These are phyloP conservation scores for Colletotrichum sp. DNA, from an alignment of 2,329 filamentous ascomycete species.

Conservation along the genomic window DNA sequence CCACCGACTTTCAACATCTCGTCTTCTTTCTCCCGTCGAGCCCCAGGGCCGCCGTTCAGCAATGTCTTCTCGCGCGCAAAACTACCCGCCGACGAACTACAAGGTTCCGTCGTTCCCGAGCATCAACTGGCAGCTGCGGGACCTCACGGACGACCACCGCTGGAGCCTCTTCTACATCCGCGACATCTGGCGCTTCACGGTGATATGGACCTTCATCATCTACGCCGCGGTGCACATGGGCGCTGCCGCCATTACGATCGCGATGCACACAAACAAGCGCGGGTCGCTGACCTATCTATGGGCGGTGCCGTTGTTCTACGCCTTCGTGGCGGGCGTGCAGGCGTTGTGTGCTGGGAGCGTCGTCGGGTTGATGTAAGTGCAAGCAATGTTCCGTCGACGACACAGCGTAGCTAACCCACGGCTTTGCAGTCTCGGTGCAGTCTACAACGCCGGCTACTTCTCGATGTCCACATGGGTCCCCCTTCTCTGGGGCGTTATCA, in stretches of 20 bases:
- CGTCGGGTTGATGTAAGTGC: conserved; percentile 76
- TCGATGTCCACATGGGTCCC: conserved; percentile 95
- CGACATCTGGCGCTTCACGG: conserved; percentile 88
- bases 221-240: conserved; percentile 78
- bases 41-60: background rate
- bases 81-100: conserved; percentile 59
- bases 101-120: conserved; percentile 77
- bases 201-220: conserved; percentile 85
- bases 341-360: conserved; percentile 82
- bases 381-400: background rate
- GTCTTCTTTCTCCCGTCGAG: background rate
- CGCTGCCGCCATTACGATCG: conserved; percentile 73
- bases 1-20: conserved; percentile 2
- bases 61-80: conserved; percentile 10
- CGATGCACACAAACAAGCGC: conserved; percentile 69
- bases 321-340: conserved; percentile 74
- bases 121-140: conserved; percentile 74
- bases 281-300: conserved; percentile 69
- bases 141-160: conserved; percentile 42
- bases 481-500: conserved; percentile 86
- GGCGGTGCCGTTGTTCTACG: conserved; percentile 75
- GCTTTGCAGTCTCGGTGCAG: conserved; percentile 69
- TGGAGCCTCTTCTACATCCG: conserved; percentile 73
- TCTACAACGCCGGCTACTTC: conserved; percentile 84
- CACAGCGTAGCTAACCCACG: background rate